Evolutionary conservation across 1,284 basidiomycete species (phyloP), one percentile per base, ranked within the genome.

Genomic region (Earliella scabrosa): DNA sequence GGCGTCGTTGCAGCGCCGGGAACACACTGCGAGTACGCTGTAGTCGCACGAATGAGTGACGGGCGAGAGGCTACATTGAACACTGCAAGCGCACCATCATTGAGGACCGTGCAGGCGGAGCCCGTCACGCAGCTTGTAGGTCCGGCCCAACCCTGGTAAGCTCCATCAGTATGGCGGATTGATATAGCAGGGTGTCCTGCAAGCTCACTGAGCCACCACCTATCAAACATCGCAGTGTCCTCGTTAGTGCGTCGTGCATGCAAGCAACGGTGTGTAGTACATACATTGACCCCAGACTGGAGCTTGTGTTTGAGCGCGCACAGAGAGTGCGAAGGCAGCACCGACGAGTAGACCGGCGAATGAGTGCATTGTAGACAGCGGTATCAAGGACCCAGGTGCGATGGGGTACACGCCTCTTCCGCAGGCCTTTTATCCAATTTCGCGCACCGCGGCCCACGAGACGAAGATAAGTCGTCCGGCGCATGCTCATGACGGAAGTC

Each of bases 91-190:
- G n/a, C n/a, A 68, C 70, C 67, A 23, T 60, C 51, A 45, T 66
- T 71, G 18, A 62, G 46, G 7, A 34, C 56, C 10, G 63, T 63
- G 56, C 77, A 79, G 6, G 68, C 64, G 9, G 73, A 60, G 5
- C 74, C 75, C 14, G 73, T 53, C 2, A 67, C 75, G 52, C 77
- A 79, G 26, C 75, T 74, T 3, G 76, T 78, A 36, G 68, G 61
- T 6, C 77, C 77, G 13, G 71, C 59, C 74, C 74, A 78, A 9
- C 72, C 73, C 75, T 71, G 51, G 1, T 11, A 10, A 16, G 9
- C 58, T 4, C 16, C 9, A 14, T 35, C 16, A 45, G 26, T 13
- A 45, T 24, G n/a, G n/a, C n/a, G n/a, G n/a, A n/a, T n/a, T n/a
- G n/a, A n/a, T n/a, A n/a, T n/a, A n/a, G n/a, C n/a, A n/a, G n/a